Percentiles rank a stretch among this genome's conserved stretches.
Conservation (phyloP, 805 yeast genomes). For the Phaffomyces thermotolerans region DNA sequence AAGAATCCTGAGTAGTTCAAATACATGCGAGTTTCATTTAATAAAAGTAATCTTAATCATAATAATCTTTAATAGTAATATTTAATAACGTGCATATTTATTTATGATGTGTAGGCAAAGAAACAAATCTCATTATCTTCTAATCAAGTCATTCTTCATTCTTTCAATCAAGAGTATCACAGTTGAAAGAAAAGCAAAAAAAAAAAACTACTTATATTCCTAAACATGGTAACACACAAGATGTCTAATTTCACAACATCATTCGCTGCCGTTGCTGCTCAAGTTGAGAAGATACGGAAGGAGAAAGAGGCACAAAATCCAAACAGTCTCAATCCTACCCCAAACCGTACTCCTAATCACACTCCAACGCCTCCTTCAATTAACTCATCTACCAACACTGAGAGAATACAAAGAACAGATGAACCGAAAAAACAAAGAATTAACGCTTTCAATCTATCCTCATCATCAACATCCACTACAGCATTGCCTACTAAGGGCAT, state of each 20-base stretch:
- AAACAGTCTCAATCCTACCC: too few relatives aligned
- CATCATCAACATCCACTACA: constrained; percentile 8
- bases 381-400: background rate
- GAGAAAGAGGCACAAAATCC: constrained; percentile 2
- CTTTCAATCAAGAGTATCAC: too few relatives aligned
- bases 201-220: too few relatives aligned
- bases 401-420: constrained; percentile 1
- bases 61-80: too few relatives aligned
- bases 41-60: background rate
- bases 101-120: too few relatives aligned
- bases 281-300: constrained; percentile 8
- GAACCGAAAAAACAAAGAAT: constrained; percentile 13
- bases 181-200: background rate
- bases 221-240: too few relatives aligned
- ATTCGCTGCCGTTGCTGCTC: constrained; percentile 3
- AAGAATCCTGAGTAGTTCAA: background rate
- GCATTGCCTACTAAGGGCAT: constrained; percentile 10
- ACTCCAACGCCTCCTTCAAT: background rate
- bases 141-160: too few relatives aligned
- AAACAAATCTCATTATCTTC: too few relatives aligned
- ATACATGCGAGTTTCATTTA: background rate
- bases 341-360: background rate
- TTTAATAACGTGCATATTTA: too few relatives aligned
- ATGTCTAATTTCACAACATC: constrained; percentile 1
- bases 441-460: constrained; percentile 17